phyloP scores from a whole-genome alignment of 495 filamentous ascomycete species.

The Penicilliopsis zonata region DNA sequence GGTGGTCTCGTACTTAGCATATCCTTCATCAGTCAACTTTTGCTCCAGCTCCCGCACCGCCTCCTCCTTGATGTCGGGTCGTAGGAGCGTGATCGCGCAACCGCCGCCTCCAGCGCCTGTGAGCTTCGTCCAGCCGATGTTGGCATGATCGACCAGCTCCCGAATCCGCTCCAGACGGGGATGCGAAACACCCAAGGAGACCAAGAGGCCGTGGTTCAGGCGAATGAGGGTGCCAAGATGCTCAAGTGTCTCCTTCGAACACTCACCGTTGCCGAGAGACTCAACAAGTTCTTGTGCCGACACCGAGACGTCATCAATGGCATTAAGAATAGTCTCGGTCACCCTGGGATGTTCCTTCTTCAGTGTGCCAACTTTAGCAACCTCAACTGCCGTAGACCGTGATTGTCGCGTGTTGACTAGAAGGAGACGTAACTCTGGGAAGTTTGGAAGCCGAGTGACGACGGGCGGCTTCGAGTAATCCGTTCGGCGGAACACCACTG shows the following conservation, averaged over 20 bases:
- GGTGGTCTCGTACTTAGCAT: constrained; percentile 73
- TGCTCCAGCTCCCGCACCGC: constrained; percentile 47
- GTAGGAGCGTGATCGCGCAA: constrained; percentile 83
- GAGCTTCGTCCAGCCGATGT: constrained; percentile 94
- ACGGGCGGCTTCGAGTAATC: constrained; percentile 67
- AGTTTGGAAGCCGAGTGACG: constrained; percentile 68
- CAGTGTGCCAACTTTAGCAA: constrained; percentile 71
- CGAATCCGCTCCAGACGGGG: constrained; percentile 84
- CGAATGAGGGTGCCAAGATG: constrained; percentile 76
- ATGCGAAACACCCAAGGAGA: constrained; percentile 84
- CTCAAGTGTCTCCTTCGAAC: constrained; percentile 44
- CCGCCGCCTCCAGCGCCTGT: constrained; percentile 93
- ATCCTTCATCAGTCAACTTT: constrained; percentile 63
- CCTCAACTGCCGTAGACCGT: constrained; percentile 71
- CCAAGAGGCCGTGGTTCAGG: constrained; percentile 85
- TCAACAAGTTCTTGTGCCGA: constrained; percentile 62
- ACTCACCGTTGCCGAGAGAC: constrained; percentile 46
- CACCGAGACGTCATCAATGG: constrained; percentile 69
- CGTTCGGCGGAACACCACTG: constrained; percentile 72
- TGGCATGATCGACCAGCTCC: constrained; percentile 77
- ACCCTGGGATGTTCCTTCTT: constrained; percentile 57
- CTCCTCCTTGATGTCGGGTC: constrained; percentile 42
- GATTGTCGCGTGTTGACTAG: constrained; percentile 77
- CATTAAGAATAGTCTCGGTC: constrained; percentile 64
- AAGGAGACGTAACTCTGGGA: constrained; percentile 81